Conservation (phyloP, 108 stramenopile species). For the Skeletonema grethae region DNA sequence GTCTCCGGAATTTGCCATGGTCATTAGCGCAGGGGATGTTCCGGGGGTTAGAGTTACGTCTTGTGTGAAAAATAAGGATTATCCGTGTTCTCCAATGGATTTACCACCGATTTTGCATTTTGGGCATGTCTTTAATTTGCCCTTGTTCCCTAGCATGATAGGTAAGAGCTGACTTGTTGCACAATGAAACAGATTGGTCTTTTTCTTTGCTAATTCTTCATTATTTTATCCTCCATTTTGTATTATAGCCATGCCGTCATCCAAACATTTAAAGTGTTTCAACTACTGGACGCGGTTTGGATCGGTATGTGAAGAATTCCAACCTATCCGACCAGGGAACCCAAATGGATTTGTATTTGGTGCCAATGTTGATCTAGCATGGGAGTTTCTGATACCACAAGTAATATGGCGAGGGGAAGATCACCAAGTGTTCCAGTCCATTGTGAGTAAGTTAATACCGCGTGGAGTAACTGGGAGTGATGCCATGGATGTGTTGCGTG, state of each 20-base stretch:
- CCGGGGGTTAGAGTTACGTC: background rate
- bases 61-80: background rate
- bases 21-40: conserved; percentile 3
- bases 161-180: conserved; percentile 1
- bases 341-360: conserved; percentile 19
- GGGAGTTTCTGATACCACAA: conserved; percentile 10
- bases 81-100: background rate
- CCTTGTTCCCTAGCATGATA: conserved; percentile 23
- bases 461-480: background rate
- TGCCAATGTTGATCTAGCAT: conserved; percentile 1
- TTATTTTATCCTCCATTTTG: background rate
- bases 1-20: conserved; percentile 8
- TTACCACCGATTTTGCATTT: conserved; percentile 33
- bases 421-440: background rate
- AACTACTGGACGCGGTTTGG: conserved; percentile 4
- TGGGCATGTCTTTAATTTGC: conserved; percentile 23
- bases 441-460: background rate
- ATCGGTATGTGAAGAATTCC: conserved; percentile 10
- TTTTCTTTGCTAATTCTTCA: background rate
- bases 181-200: background rate
- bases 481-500: conserved; percentile 5
- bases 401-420: conserved; percentile 11
- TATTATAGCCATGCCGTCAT: background rate
- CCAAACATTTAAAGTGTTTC: conserved; percentile 14
- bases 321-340: conserved; percentile 9